These are phyloP conservation scores for Suaeda aralocaspica DNA, from an alignment of 148 eudicot species.

Conservation along the genomic window DNA sequence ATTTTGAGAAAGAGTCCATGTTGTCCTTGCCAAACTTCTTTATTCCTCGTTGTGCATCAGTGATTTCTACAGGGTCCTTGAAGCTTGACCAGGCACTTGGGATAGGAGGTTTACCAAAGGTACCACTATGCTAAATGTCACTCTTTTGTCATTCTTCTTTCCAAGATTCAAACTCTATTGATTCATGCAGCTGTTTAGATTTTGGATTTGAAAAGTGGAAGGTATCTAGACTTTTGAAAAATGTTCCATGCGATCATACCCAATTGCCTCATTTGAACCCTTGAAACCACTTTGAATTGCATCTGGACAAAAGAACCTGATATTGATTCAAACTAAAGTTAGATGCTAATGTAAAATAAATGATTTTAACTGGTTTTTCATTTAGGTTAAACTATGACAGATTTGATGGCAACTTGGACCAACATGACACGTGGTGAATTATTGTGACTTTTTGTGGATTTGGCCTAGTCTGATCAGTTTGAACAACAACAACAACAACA, in stretches of 20 bases:
- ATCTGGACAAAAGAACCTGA: not conserved
- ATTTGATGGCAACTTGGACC: no score
- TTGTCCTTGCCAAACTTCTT: conserved; percentile 81
- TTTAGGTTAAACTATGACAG: no score
- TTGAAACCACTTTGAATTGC: not conserved
- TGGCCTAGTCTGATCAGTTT: no score
- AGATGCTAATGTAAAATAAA: no score
- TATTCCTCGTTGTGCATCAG: conserved; percentile 70
- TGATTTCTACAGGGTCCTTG: conserved; percentile 88
- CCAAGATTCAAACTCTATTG: not conserved
- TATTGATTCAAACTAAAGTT: not conserved
- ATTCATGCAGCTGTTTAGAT: not conserved
- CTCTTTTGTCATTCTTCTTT: not conserved
- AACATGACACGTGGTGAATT: no score
- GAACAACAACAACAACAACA: no score
- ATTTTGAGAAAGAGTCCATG: conserved; percentile 79
- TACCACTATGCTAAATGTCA: conserved; percentile 30
- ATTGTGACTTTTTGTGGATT: no score
- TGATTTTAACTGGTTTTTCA: no score
- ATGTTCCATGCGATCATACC: not conserved
- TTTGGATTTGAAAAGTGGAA: not conserved
- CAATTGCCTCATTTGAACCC: not conserved
- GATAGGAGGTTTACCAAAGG: conserved; percentile 96
- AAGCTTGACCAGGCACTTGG: conserved; percentile 93
- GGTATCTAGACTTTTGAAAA: not conserved